Evolutionary conservation across 1,284 basidiomycete species (phyloP), one percentile per base, ranked within the genome.

Genomic region (Wolfiporia cocos): DNA sequence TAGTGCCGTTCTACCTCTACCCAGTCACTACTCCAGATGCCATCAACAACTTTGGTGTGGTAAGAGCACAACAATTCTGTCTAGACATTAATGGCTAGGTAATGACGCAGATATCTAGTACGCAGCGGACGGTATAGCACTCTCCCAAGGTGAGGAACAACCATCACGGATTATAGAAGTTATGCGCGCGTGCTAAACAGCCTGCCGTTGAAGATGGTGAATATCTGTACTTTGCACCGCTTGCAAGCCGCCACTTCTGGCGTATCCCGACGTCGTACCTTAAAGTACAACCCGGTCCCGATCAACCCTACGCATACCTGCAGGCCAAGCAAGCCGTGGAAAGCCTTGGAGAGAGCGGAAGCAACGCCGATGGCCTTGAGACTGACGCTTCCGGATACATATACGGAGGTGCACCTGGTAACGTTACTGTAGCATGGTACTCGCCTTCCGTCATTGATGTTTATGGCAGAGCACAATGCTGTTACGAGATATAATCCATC

Each of bases 331-430:
- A 36, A 44, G 56, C 44, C 34, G 53, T 48, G 38, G 49, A 58
- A 38, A 44, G 42, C 26, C 42, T 54, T 23, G 56, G 52, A 4
- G 49, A 59, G 41, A 49, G 24, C n/a, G 49, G 49, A 15, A 55
- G 58, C 26, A 53, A 55, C 33, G 51, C 52, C 3, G 55, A 63
- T 34, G 59, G 55, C 3, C 44, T 59, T 12, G 58, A 60, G 47
- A 52, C 54, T 5, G 55, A 58, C 37, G 39, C 49, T 22, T 51
- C 53, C 1, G 56, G 56, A 2, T 56, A 54, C 28, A 57, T 61
- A 36, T 58, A 61, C 37, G 39, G 55, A n/a, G 47, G 47, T 4
- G 52, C 50, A 15, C 54, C 55, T 7, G 48, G 49, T 42, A 22
- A 14, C 22, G 5, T 23, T 12, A n/a, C 30, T 34, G 22, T 28